Evolutionary conservation across 345 rosid genomes (phyloP), one percentile per base, ranked within the genome.

Genomic region (Citrus trifoliata): DNA sequence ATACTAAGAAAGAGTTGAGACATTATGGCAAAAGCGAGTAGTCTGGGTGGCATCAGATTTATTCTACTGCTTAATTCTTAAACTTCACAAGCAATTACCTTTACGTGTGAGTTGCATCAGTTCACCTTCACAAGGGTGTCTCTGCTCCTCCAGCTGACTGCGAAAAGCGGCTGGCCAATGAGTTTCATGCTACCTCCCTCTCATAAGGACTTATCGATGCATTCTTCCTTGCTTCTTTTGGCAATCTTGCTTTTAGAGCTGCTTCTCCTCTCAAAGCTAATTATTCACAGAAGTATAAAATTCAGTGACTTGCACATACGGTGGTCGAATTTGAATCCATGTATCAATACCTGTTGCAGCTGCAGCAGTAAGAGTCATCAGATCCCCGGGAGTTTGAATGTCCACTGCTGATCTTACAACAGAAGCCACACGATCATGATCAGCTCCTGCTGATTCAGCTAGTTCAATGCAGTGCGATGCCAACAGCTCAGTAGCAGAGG

Each of bases 261-360:
- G 92, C 91, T 90, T 96, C 97, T 81, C 97, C 99, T 88, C 99
- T 83, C 86, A 94, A 83, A 76, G 99, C 99, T 96, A 40, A 46
- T 74, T 63, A 46, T 74, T 63, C 19, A 60, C 55, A 12, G 32
- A 60, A 18, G 28, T 16, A 19, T 53, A 53, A 53, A 16, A 4
- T 18, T 19, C 58, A 28, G 10, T 18, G 4, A 27, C 19, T 32
- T 66, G 46, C 46, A 32, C 37, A 33, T 27, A 28, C 25, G 55
- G 55, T 24, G n/a, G 46, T 7, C 32, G 10, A 46, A 53, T 18
- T 53, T 19, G 58, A 69, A n/a, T 69, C 33, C 62, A 19, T 30
- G 10, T 13, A 21, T 24, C 70, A 67, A 53, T 86, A 93, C 99
- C 98, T 76, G 99, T 96, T 27, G 97, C 98, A n/a, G 99, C 98